Evolutionary conservation across 2,329 filamentous ascomycete species (phyloP).

Genomic region (Fusarium foetens): DNA sequence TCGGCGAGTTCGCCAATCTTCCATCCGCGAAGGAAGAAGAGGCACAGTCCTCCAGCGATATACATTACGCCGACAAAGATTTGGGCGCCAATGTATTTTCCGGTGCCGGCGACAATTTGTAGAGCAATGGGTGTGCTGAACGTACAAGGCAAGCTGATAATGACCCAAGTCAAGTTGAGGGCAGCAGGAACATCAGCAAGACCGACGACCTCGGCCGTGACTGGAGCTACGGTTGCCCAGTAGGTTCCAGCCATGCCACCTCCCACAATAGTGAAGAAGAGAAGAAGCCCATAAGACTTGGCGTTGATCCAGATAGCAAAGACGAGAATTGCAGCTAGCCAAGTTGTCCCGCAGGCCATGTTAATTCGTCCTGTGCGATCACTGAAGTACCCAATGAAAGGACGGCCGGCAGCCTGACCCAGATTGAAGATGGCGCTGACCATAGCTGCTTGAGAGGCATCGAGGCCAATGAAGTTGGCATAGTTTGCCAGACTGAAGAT

Average conservation of each 20-base stretch:
- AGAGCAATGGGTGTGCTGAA: constrained; percentile 74
- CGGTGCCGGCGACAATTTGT: constrained; percentile 57
- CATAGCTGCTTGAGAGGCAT: constrained; percentile 73
- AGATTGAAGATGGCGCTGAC: constrained; percentile 79
- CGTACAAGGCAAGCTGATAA: constrained; percentile 75
- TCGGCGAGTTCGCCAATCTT: constrained; percentile 51
- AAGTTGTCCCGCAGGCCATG: constrained; percentile 72
- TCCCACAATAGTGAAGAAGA: constrained; percentile 77
- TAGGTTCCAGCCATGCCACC: constrained; percentile 77
- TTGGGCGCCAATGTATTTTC: constrained; percentile 63
- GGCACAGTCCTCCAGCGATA: constrained; percentile 56
- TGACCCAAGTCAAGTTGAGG: constrained; percentile 77
- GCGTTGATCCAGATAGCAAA: constrained; percentile 80
- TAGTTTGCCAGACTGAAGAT: constrained; percentile 82
- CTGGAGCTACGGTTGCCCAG: constrained; percentile 75
- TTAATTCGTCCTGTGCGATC: constrained; percentile 78
- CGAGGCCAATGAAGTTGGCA: constrained; percentile 73
- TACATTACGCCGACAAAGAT: constrained; percentile 72
- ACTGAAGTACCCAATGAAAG: constrained; percentile 76
- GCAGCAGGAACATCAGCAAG: constrained; percentile 73
- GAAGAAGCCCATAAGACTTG: constrained; percentile 69
- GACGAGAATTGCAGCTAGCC: constrained; percentile 70
- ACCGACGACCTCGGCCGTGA: constrained; percentile 79
- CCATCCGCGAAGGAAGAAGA: constrained; percentile 51
- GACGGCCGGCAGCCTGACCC: constrained; percentile 74